Evolutionary conservation across 2,329 filamentous ascomycete species (phyloP), one percentile per base, ranked within the genome.

Genomic region (Pseudodiploospora longispora): DNA sequence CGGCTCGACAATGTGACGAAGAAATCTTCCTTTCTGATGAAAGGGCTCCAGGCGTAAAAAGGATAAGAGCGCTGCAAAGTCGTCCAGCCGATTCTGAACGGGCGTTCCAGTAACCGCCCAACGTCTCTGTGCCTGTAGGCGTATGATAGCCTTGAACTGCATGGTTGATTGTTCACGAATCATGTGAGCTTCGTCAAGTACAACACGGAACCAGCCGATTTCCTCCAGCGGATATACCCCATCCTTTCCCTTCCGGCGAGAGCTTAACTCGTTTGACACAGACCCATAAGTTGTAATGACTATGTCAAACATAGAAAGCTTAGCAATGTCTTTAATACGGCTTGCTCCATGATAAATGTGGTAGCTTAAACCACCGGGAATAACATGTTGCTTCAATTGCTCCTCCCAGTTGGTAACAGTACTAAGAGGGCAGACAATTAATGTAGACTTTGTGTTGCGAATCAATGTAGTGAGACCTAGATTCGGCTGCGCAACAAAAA

Each of bases 51-150:
- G 71, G 10, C 85, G 81, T 36, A 97, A 70, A 58, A 97, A 97
- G 30, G 83, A 86, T 47, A 95, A 81, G 3, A 97, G 71, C 1
- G 91, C 86, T 10, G 87, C 86, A 27, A 97, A 74, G 60, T 98
- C 93, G 52, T 94, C 89, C 3, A 97, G 74, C 4, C 87, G 83
- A 59, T 98, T 98, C 64, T 97, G 91, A 6, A 97, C 87, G 0
- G 90, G 93, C 0, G 93, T 97, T 43, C 91, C 93, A 0, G 93
- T 97, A n/a, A 97, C 87, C 3, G 90, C 91, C 93, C 93, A 98
- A 31, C 90, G 83, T 30, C 90, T 80, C 57, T 86, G 78, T 2
- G 89, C 87, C 48, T 85, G 76, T 3, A 97, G 71, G 19, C 80
- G 77, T 51, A 88, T 90, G 19, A 93, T 87, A 3, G 87, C 87